These are phyloP conservation scores for Ramaria sp. DNA, from an alignment of 768 basidiomycete genomes.

Conservation along the genomic window DNA sequence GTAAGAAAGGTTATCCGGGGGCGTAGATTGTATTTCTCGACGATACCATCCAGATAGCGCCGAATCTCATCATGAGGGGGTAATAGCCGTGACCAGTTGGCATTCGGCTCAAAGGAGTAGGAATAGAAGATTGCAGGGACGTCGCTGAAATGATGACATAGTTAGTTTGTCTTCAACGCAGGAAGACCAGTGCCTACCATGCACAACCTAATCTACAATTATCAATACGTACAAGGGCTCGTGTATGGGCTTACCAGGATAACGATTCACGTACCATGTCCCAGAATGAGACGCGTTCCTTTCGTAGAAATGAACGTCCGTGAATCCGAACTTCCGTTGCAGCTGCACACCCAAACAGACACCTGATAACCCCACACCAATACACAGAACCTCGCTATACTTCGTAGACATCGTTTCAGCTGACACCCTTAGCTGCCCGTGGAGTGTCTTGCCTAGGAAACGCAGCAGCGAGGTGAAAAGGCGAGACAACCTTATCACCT, in stretches of 20 bases:
- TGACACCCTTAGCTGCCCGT: too few relatives aligned
- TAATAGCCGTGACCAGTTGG: background rate
- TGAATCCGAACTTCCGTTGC: conserved; percentile 11
- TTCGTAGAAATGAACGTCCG: conserved; percentile 15
- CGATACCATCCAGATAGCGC: conserved; percentile 11
- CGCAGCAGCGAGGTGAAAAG: too few relatives aligned
- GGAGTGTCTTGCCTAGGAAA: too few relatives aligned
- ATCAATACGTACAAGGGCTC: too few relatives aligned
- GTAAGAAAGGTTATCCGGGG: conserved; percentile 11
- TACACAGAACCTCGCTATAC: conserved; percentile 6
- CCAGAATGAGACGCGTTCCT: conserved; percentile 10
- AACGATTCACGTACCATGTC: conserved; percentile 10
- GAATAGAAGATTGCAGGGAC: background rate
- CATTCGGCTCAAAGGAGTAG: conserved; percentile 3
- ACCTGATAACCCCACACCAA: conserved; percentile 16
- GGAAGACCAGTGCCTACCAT: background rate
- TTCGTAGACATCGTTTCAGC: background rate
- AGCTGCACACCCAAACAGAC: conserved; percentile 16
- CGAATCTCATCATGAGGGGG: background rate
- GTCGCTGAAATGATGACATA: background rate
- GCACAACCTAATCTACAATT: background rate
- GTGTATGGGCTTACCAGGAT: conserved; percentile 5
- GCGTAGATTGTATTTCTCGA: conserved; percentile 10
- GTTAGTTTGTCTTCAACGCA: background rate
- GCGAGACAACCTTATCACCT: too few relatives aligned